Evolutionary conservation across 2,329 filamentous ascomycete species (phyloP), one percentile per base, ranked within the genome.

Genomic region (Sphaerulina populicola): DNA sequence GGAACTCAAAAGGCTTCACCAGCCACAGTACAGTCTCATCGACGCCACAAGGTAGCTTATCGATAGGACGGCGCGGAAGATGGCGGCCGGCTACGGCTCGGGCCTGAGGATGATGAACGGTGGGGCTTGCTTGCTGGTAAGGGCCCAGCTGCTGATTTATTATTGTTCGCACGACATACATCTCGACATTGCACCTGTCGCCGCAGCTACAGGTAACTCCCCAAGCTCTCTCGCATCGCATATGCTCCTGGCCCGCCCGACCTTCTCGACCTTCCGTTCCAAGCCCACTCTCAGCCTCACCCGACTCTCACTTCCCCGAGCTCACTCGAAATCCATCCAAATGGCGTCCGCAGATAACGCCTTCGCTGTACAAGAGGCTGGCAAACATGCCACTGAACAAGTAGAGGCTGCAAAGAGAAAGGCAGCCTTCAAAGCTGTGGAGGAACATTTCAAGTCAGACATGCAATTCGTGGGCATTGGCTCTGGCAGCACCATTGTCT

Each of bases 401-500:
- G 69, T 90, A 59, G 86, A 91, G 69, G 73, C 77, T 33, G 85
- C 87, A 55, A 93, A 93, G 71, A 80, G 82, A 62, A 77, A 80
- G 38, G 87, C 87, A 47, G 87, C 86, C 57, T 82, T 77, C 68
- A 81, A 79, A 60, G 87, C 87, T 44, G 86, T 90, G 40, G 74
- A 77, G 49, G 83, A 88, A 55, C 81, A 89, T 70, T 84, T 90
- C 63, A 74, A 75, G 49, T 75, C 77, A 38, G 69, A 72, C 37
- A 79, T 80, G 72, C 77, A 72, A 49, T 83, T 80, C 64, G 76
- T 90, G 59, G 87, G 87, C 60, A 91, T 93, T 68, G 87, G 87
- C 57, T 88, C 85, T 52, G 86, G 86, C 53, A 86, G 83, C 62
- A 88, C 85, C 15, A 88, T 93, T 57, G 81, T 89, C 63, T 89